phyloP scores from a whole-genome alignment of 176 grass and related monocot genomes.

The Cymbopogon citratus region DNA sequence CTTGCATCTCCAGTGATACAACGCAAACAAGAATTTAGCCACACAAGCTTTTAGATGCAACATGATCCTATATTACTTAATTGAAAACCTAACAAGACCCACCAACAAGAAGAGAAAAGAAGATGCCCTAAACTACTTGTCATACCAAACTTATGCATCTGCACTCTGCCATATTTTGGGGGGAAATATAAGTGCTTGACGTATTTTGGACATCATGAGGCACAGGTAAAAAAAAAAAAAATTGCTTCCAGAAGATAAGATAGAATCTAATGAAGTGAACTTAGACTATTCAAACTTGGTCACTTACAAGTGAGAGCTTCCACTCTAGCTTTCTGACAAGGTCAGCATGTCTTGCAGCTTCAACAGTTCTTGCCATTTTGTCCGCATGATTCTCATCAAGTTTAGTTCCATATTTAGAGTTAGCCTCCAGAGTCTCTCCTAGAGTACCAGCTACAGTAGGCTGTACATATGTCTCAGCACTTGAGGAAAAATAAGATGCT shows the following conservation, averaged over 20 bases:
- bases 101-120: no score
- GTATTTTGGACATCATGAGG: conserved; percentile 1
- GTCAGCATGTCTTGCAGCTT: conserved; percentile 66
- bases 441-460: conserved; percentile 63
- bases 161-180: neutral
- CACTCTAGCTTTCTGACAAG: conserved; percentile 75
- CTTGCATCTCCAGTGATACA: neutral
- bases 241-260: conserved; percentile 11
- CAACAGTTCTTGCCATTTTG: conserved; percentile 58
- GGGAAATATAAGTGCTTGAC: neutral
- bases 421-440: conserved; percentile 63
- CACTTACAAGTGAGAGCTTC: conserved; percentile 73
- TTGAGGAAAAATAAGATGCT: conserved; percentile 30
- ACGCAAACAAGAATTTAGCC: neutral
- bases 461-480: conserved; percentile 34
- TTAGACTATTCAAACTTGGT: conserved; percentile 14
- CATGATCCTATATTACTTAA: neutral
- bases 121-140: neutral
- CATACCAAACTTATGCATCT: neutral
- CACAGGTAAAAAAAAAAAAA: neutral
- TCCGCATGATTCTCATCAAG: conserved; percentile 40
- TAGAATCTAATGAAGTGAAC: conserved; percentile 4
- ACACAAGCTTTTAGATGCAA: neutral
- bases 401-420: conserved; percentile 63
- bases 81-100: neutral